Percentiles rank a stretch among this genome's conserved stretches.
Evolutionary conservation across 306 rosid species (phyloP).

Genomic region (Sesbania bispinosa): DNA sequence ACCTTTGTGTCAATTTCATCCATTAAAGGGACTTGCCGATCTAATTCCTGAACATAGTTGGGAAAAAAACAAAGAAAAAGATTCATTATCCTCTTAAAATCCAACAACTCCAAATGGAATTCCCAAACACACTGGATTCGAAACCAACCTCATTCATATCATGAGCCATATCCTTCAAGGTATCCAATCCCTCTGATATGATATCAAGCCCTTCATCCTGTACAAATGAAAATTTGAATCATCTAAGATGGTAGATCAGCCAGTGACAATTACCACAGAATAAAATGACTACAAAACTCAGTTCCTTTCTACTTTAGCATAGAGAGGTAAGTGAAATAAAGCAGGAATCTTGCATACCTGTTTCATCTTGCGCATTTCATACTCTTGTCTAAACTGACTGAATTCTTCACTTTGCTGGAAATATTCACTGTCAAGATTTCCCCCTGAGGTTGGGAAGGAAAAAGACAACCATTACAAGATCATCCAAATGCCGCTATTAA

Average conservation of each 20-base stretch:
- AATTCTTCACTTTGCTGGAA: slow-evolving; percentile 71
- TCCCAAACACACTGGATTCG: slow-evolving; percentile 3
- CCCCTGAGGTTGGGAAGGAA: slow-evolving; percentile 40
- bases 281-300: slow-evolving; percentile 1
- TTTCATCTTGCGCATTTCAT: slow-evolving; percentile 80
- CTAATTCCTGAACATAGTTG: slow-evolving; percentile 65
- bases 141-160: slow-evolving; percentile 87
- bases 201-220: slow-evolving; percentile 88
- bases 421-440: slow-evolving; percentile 37
- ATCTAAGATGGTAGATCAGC: not conserved
- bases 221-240: slow-evolving; percentile 17
- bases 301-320: not conserved
- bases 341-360: slow-evolving; percentile 54
- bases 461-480: not conserved
- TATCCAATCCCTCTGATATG: slow-evolving; percentile 89
- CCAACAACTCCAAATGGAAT: not conserved
- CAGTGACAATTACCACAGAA: not conserved
- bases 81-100: slow-evolving; percentile 22
- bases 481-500: not conserved
- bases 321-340: slow-evolving; percentile 18
- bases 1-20: slow-evolving; percentile 89
- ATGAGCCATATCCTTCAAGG: slow-evolving; percentile 64
- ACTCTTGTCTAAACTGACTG: slow-evolving; percentile 67
- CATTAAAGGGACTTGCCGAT: slow-evolving; percentile 81
- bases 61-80: not conserved